Evolutionary conservation across 768 basidiomycete genomes (phyloP), one percentile per base, ranked within the genome.

Genomic region (Amyloporia xantha): DNA sequence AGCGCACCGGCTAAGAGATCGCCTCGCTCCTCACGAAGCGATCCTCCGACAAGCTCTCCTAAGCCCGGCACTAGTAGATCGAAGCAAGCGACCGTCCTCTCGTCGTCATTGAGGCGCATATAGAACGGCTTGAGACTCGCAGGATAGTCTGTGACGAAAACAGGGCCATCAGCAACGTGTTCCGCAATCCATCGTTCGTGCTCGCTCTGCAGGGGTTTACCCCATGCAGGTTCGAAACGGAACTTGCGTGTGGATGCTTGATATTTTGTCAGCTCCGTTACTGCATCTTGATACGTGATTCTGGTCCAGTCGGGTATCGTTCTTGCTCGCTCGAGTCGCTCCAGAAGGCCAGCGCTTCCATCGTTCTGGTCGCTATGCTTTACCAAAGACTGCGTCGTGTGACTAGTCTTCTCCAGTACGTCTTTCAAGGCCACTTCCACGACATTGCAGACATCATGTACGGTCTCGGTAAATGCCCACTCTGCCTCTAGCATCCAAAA

Each of bases 401-500:
- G n/a, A n/a, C n/a, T n/a, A n/a, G n/a, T n/a, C n/a, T n/a, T n/a
- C 24, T 35, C 21, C 5, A 49, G 40, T 5, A 70, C 68, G 21
- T 62, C 55, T 69, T 70, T 79, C 54, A 77, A 72, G 46, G 67
- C 72, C 17, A 66, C 71, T 61, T 89, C 86, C 2, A 79, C 75
- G 20, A 84, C 68, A 38, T 64, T 58, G 63, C 82, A 78, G 15
- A 87, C 64, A 36, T 74, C 71, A 2, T 70, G 68, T 3, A 85
- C 62, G 6, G 63, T 62, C 20, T 58, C 55, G 19, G 71, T 68
- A 60, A 82, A 86, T 0, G 82, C 82, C 77, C 91, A 84, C 62
- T 99, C 96, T 0, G 90, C 94, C 68, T 99, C 96, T 47, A 97
- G 79, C 96, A 99, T 99, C 88, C 91, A 97, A 66, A 99, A 99